Base-by-base conservation (phyloP, 257 asterid genomes). In the Primulina tabacum region DNA sequence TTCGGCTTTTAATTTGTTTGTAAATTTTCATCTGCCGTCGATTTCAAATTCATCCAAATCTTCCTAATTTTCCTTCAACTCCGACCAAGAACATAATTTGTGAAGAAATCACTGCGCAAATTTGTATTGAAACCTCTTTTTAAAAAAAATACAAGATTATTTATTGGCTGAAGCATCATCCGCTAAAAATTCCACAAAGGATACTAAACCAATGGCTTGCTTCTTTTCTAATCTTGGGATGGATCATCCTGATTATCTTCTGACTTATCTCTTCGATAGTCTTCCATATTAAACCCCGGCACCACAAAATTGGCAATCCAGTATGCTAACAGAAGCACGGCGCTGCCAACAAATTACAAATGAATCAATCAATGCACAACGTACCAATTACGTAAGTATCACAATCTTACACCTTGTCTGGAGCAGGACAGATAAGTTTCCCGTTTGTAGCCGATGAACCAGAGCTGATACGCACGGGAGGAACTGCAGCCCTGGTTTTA, bases 261-360 rank as follows among this genome's bases (percentile, higher is more conserved):
- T 30, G 76, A 58, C 18, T 73, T 20, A 8, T 71, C 76, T 30
- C 60, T 55, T 72, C 79, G 80, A 72, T 86, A 43, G 62, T 78
- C 87, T 74, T 83, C 82, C 69, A 80, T 35, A 34, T 85, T 6
- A 29, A 83, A 34, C 14, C 16, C 73, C 2, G 90, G 92, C 64
- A 86, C 86, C 14, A 86, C 77, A 67, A 88, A 88, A 73, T 88
- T 88, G 40, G 85, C 80, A 66, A 88, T 43, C 87, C 84, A 88
- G 69, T 82, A 86, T 50, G 75, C 65, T 28, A 83, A 40, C 57
- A 86, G 73, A 65, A 87, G 75, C n/a, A 81, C 75, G 53, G 40
- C 92, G 57, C 57, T 88, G 87, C 70, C 70, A 71, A 32, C 26
- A 70, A 52, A 50, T 14, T 4, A 5, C 21, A 50, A 21, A 17